Evolutionary conservation across 108 stramenopile genomes (phyloP).

Genomic region (Stephanodiscus triporus): DNA sequence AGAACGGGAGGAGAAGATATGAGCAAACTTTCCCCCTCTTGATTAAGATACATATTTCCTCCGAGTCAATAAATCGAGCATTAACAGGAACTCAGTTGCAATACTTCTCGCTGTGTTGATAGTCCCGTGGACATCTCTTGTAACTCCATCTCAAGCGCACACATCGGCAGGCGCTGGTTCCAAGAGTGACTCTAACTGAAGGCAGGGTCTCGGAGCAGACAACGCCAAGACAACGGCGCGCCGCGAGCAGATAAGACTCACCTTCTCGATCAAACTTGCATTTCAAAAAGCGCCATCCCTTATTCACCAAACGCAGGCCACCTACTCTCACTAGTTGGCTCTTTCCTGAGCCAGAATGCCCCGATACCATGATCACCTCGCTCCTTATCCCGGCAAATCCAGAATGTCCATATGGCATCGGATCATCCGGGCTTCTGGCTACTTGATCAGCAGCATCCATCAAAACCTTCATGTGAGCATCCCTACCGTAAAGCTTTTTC

Average conservation of each 20-base stretch:
- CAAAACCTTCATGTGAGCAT: slow-evolving; percentile 12
- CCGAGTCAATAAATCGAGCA: background rate
- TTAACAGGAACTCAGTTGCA: background rate
- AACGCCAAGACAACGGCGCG: no score
- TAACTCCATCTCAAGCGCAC: background rate
- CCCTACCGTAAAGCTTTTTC: slow-evolving; percentile 24
- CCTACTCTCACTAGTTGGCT: slow-evolving; percentile 20
- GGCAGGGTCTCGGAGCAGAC: background rate
- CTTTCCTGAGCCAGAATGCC: slow-evolving; percentile 27
- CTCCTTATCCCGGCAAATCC: background rate
- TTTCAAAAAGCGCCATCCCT: slow-evolving; percentile 32
- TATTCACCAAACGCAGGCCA: slow-evolving; percentile 1
- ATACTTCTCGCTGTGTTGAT: no score
- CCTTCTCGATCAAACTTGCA: slow-evolving; percentile 42
- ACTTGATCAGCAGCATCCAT: slow-evolving; percentile 14
- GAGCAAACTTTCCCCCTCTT: background rate
- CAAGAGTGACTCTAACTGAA: background rate
- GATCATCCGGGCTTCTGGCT: no score
- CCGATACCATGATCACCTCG: slow-evolving; percentile 21
- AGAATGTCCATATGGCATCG: slow-evolving; percentile 4
- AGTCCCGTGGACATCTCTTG: no score
- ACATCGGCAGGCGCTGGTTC: background rate
- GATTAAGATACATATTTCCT: no score
- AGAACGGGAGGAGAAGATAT: background rate
- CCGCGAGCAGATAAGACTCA: slow-evolving; percentile 1